Conservation (phyloP, 1,284 basidiomycete genomes). For the Rhodotorula mucilaginosa region DNA sequence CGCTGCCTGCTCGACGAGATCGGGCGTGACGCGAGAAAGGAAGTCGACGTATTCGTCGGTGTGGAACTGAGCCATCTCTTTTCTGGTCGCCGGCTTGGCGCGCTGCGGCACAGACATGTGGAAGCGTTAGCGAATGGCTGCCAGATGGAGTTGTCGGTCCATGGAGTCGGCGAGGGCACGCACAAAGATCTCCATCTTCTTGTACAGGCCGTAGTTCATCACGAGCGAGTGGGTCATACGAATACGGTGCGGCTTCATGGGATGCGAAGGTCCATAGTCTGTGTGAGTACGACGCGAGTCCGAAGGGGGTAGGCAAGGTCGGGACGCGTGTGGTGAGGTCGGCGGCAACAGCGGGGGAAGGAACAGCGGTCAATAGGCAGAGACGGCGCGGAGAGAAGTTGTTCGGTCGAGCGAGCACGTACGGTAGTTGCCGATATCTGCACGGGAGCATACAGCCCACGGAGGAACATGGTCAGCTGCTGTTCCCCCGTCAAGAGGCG, state of each 20-base stretch:
- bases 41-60: constrained; percentile 93
- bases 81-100: constrained; percentile 97
- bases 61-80: constrained; percentile 95
- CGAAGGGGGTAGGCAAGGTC: neutral
- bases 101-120: constrained; percentile 63
- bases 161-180: constrained; percentile 9
- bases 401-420: neutral
- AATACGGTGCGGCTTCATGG: constrained; percentile 68
- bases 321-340: too few relatives aligned
- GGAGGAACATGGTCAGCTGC: neutral
- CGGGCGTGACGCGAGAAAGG: constrained; percentile 75
- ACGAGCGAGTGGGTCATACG: constrained; percentile 99
- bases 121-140: too few relatives aligned
- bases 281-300: neutral
- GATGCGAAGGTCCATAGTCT: constrained; percentile 38
- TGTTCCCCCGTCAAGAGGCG: neutral
- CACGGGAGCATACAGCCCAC: neutral
- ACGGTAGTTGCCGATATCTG: constrained; percentile 46
- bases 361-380: neutral
- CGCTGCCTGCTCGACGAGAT: constrained; percentile 46
- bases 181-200: constrained; percentile 53
- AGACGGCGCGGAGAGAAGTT: neutral
- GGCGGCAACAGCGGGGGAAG: neutral
- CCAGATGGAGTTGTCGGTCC: too few relatives aligned
- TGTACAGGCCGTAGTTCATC: constrained; percentile 84